These are phyloP conservation scores for Neonectria coccinea DNA, from an alignment of 2,329 filamentous ascomycete species.

Conservation along the genomic window DNA sequence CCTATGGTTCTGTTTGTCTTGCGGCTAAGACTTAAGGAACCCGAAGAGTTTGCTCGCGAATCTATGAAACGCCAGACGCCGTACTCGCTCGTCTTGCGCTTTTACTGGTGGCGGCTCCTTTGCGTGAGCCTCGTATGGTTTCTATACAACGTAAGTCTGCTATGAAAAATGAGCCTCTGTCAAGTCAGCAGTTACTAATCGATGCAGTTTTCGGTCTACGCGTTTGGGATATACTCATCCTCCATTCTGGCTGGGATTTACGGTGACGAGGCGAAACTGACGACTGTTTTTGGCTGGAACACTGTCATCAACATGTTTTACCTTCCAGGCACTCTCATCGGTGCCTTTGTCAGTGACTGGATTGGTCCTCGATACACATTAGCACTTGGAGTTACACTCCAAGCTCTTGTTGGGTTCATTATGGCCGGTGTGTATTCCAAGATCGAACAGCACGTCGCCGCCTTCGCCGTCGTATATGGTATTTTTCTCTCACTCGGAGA, in stretches of 20 bases:
- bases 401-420: conserved; percentile 86
- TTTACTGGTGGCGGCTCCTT: conserved; percentile 79
- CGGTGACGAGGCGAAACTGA: conserved; percentile 70
- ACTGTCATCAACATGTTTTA: conserved; percentile 91
- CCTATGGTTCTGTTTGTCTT: conserved; percentile 78
- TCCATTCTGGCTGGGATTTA: conserved; percentile 77
- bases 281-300: conserved; percentile 88
- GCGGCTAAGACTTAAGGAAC: conserved; percentile 80
- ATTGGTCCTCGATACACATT: conserved; percentile 83
- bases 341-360: conserved; percentile 81
- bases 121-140: conserved; percentile 85
- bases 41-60: conserved; percentile 79
- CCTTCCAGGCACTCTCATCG: conserved; percentile 82
- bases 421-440: conserved; percentile 84
- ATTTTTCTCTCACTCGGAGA: conserved; percentile 55
- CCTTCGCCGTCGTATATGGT: conserved; percentile 53
- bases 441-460: conserved; percentile 67
- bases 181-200: background rate
- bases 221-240: conserved; percentile 87
- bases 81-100: conserved; percentile 67
- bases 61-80: conserved; percentile 73
- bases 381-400: conserved; percentile 74
- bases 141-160: conserved; percentile 73
- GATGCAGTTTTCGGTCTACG: conserved; percentile 78
- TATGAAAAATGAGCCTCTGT: background rate